Conservation (phyloP, 2,329 filamentous ascomycete species). For the Plenodomus lindquistii region DNA sequence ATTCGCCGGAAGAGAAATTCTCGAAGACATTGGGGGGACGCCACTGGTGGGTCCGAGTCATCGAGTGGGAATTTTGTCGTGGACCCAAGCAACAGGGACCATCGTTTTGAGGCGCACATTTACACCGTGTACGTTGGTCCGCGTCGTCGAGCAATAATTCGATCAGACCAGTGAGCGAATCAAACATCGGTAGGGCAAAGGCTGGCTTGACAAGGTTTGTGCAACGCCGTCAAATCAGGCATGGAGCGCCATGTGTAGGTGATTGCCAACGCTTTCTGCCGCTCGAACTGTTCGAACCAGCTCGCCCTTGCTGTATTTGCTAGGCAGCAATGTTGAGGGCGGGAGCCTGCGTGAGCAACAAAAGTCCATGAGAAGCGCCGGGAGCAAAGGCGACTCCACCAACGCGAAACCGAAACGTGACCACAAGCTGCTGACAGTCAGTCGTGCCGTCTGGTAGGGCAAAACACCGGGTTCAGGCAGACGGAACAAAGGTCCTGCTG, state of each 20-base stretch:
- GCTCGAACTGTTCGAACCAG: conserved; percentile 30
- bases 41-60: conserved; percentile 27
- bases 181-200: conserved; percentile 18
- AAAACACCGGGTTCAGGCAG: conserved; percentile 30
- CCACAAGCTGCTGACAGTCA: conserved; percentile 21
- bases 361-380: conserved; percentile 20
- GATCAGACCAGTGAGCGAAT: conserved; percentile 27
- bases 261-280: conserved; percentile 34
- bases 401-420: conserved; percentile 41
- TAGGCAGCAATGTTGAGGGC: conserved; percentile 10
- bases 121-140: conserved; percentile 32
- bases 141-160: conserved; percentile 30
- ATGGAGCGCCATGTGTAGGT: conserved; percentile 34
- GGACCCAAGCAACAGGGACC: conserved; percentile 7
- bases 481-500: conserved; percentile 22
- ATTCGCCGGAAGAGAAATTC: conserved; percentile 37
- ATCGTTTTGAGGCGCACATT: conserved; percentile 12
- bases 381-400: conserved; percentile 25
- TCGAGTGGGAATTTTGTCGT: conserved; percentile 16
- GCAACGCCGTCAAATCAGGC: conserved; percentile 22
- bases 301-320: conserved; percentile 22
- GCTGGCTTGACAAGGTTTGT: conserved; percentile 14
- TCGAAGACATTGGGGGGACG: conserved; percentile 39
- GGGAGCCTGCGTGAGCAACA: conserved; percentile 21
- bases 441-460: conserved; percentile 22